Evolutionary conservation across 352 stramenopile genomes (phyloP).

Genomic region (Phytophthora multivora): DNA sequence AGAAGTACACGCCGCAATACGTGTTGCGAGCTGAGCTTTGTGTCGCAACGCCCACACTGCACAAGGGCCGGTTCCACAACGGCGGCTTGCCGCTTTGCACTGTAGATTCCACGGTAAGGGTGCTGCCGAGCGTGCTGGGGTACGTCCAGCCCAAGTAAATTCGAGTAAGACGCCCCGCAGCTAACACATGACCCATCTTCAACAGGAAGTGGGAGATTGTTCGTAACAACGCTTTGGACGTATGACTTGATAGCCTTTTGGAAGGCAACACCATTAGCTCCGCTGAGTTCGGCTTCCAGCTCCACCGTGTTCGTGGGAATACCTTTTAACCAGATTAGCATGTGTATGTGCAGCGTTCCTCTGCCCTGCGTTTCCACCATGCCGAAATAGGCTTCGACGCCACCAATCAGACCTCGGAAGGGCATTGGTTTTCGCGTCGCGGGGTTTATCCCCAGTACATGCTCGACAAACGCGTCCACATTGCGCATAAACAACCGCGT

Average conservation of each 20-base stretch:
- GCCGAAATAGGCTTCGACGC: neutral
- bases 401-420: neutral
- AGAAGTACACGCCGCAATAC: neutral
- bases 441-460: neutral
- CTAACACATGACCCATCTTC: neutral
- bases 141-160: neutral
- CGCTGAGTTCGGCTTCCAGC: neutral
- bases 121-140: neutral
- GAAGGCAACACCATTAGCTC: neutral
- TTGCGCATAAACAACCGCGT: constrained; percentile 5
- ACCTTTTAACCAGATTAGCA: neutral
- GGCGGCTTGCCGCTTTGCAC: neutral
- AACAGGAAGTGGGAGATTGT: neutral
- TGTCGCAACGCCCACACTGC: neutral
- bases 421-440: neutral
- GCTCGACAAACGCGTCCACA: constrained; percentile 3
- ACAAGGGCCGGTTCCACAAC: neutral
- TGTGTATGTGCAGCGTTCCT: neutral
- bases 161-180: neutral
- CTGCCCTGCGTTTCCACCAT: neutral
- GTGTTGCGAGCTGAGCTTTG: neutral
- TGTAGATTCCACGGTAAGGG: neutral
- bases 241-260: neutral
- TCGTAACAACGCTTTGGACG: neutral
- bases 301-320: neutral